phyloP scores from a whole-genome alignment of 805 yeast genomes.

The Grigorovia humatica region DNA sequence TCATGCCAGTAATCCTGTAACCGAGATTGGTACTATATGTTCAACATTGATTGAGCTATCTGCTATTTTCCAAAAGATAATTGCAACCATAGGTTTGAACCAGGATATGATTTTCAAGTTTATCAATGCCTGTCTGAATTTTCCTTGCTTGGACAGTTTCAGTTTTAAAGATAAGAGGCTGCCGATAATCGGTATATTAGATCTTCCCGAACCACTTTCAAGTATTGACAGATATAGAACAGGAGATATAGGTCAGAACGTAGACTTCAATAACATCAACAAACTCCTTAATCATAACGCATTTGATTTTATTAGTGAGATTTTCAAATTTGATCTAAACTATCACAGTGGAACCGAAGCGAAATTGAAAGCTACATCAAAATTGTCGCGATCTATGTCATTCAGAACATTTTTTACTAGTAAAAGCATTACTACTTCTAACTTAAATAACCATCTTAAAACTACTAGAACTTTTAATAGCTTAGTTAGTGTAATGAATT shows the following conservation, averaged over 20 bases:
- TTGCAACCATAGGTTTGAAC: conserved; percentile 6
- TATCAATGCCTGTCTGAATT: conserved; percentile 14
- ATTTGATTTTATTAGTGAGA: background rate
- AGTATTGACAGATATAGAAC: background rate
- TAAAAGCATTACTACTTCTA: too few relatives aligned
- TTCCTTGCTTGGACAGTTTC: conserved; percentile 11
- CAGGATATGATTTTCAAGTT: conserved; percentile 14
- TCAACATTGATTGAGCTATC: conserved; percentile 7
- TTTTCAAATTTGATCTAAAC: background rate
- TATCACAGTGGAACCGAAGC: background rate
- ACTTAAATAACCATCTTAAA: too few relatives aligned
- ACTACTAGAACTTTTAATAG: background rate
- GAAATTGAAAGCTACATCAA: background rate
- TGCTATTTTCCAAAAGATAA: conserved; percentile 5
- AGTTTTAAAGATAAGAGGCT: conserved; percentile 21
- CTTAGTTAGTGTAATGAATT: too few relatives aligned
- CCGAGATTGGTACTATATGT: conserved; percentile 2
- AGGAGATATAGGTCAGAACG: too few relatives aligned
- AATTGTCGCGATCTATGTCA: conserved; percentile 4
- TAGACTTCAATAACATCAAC: background rate
- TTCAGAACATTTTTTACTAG: too few relatives aligned
- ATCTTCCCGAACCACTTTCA: background rate
- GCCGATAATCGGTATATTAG: background rate
- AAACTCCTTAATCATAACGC: background rate
- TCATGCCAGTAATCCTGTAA: conserved; percentile 1